phyloP scores from a whole-genome alignment of 78 protist species.

The Dictyostelium citrinum region DNA sequence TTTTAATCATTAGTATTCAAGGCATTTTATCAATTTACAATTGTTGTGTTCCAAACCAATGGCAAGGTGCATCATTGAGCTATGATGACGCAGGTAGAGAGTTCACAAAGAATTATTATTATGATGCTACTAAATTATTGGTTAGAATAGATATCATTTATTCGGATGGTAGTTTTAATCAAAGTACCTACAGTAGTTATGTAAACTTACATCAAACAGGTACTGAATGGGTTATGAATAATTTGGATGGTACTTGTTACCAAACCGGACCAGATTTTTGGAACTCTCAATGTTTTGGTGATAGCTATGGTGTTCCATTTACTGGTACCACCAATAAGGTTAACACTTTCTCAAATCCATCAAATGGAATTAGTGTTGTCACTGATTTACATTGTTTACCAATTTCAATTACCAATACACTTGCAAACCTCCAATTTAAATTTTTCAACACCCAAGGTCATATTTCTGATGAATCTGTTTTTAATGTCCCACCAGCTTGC shows the following conservation, averaged over 20 bases:
- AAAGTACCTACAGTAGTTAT: conserved; percentile 19
- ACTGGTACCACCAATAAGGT: background rate
- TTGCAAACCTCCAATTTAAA: background rate
- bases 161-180: conserved; percentile 19
- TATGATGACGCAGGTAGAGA: background rate
- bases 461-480: background rate
- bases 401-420: background rate
- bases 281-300: conserved; percentile 24
- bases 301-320: background rate
- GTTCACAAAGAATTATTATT: background rate
- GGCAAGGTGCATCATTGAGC: background rate
- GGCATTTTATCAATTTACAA: background rate
- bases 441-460: background rate
- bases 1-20: background rate
- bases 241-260: background rate
- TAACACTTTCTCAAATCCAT: background rate
- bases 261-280: conserved; percentile 54
- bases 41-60: conserved; percentile 21
- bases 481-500: background rate
- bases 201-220: background rate
- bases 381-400: background rate
- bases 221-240: conserved; percentile 27
- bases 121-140: background rate
- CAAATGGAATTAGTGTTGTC: background rate
- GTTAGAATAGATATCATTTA: conserved; percentile 18